Evolutionary conservation across 1,139 yeast genomes (phyloP), one percentile per base, ranked within the genome.

Genomic region (Williopsis jadinii): DNA sequence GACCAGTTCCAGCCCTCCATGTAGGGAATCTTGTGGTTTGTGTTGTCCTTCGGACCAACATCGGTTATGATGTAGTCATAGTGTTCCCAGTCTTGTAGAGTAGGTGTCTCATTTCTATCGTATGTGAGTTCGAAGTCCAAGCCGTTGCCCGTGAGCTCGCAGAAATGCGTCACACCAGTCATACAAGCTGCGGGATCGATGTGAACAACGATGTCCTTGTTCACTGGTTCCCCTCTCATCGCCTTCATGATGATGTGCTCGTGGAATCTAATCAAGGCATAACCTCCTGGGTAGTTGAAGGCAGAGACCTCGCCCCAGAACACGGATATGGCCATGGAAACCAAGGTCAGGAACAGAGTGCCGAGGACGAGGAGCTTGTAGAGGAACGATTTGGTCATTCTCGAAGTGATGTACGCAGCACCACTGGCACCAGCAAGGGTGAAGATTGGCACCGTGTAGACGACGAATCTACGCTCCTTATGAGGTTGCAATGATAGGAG

Each of bases 401-500:
- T 67, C 29, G 60, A 62, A 40, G 71, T 58, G 30, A 76, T 51
- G 34, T 59, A 63, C 1, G 79, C 66, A 29, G 84, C 69, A 2
- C 84, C 86, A 40, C 73, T 68, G 5, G 95, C 82, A 3, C 86
- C 90, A 34, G 73, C 60, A 30, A 82, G 55, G 0, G 84, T 75
- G 44, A 86, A 60, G 0, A 84, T 67, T 2, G 97, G 97, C 10
- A 82, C 64, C 0, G 79, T 67, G 57, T 90, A 92, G 12, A 83
- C 66, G 40, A 92, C 77, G 53, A 90, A 92, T 52, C 97, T 73
- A 95, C 95, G 87, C 66, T 92, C 97, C 60, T 90, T 92, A 54
- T 90, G 97, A 2, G 95, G 92, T 59, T 84, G 95, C 42, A 82
- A 60, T 0, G 97, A 88, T 73, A 88, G 73, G 3, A 75, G 58